Conservation (phyloP, 192 early-diverging fungal species). For the Linnemannia exigua region DNA sequence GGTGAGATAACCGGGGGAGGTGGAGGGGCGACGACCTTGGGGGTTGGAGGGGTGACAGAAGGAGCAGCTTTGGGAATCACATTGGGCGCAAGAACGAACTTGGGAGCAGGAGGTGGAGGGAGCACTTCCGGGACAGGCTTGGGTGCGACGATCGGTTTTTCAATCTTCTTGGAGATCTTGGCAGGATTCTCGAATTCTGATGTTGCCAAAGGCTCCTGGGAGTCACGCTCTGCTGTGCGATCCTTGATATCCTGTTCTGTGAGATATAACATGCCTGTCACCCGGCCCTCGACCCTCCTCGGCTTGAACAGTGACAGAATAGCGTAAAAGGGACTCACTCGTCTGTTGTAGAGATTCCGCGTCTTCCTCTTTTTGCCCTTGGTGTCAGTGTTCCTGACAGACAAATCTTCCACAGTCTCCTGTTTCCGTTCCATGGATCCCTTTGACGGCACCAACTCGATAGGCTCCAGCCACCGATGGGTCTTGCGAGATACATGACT, state of each 20-base stretch:
- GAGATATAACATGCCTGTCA: slow-evolving; percentile 31
- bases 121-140: neutral
- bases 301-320: slow-evolving; percentile 38
- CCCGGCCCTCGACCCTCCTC: slow-evolving; percentile 19
- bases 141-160: neutral
- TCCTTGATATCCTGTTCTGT: slow-evolving; percentile 12
- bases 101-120: neutral
- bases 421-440: neutral
- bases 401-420: neutral
- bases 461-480: slow-evolving; percentile 30
- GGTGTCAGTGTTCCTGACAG: neutral
- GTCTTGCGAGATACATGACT: slow-evolving; percentile 27
- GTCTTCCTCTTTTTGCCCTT: slow-evolving; percentile 29
- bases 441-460: slow-evolving; percentile 19
- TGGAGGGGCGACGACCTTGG: neutral
- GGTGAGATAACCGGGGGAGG: neutral
- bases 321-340: slow-evolving; percentile 53
- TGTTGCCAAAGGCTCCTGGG: neutral
- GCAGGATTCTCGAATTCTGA: neutral
- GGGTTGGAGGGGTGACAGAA: neutral
- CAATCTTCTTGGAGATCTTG: neutral
- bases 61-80: neutral
- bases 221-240: neutral
- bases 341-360: slow-evolving; percentile 45
- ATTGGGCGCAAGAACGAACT: neutral